Evolutionary conservation across 1,139 yeast genomes (phyloP), one percentile per base, ranked within the genome.

Genomic region (Tardiomyces blankii): DNA sequence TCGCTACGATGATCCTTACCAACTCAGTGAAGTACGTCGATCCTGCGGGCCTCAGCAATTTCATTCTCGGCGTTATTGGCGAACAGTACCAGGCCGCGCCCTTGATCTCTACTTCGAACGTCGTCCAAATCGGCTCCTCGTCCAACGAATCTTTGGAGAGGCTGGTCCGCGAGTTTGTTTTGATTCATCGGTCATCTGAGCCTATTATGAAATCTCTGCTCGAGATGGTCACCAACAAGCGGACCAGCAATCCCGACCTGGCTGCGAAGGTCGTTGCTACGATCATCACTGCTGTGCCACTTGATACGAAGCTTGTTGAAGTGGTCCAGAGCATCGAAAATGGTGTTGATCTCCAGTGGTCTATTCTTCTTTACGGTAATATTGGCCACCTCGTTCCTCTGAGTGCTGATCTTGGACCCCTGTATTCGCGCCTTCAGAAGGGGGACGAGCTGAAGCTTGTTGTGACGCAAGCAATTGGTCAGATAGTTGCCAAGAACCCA

Each of bases 391-490:
- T 59, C n/a, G 54, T 53, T 38, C 42, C 50, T 23, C 54, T 67
- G 23, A 57, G 60, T 11, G 50, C 62, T 30, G 59, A 61, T 2
- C 50, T 72, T 18, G 60, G 54, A 3, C 59, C 65, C 9, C 65
- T 74, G 44, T 58, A 68, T 43, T 49, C 54, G 2, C 57, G 50
- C 54, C 69, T 42, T 33, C 53, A 53, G 11, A 50, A 53, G 21
- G 45, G 56, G 4, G 73, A 74, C 42, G 39, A 16, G 12, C 39
- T n/a, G 9, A 35, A 35, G 46, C 51, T 65, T 18, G 75, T 75
- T 6, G 70, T 80, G 1, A 75, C 83, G 0, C 69, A 71, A 42
- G 69, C 83, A 0, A 61, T 79, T 38, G 83, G 86, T 1, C 68
- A 73, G 13, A 58, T 76, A 27, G 68, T 73, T 7, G 64, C 72